Conservation (phyloP, 768 basidiomycete genomes). For the Lactarius hengduanensis region DNA sequence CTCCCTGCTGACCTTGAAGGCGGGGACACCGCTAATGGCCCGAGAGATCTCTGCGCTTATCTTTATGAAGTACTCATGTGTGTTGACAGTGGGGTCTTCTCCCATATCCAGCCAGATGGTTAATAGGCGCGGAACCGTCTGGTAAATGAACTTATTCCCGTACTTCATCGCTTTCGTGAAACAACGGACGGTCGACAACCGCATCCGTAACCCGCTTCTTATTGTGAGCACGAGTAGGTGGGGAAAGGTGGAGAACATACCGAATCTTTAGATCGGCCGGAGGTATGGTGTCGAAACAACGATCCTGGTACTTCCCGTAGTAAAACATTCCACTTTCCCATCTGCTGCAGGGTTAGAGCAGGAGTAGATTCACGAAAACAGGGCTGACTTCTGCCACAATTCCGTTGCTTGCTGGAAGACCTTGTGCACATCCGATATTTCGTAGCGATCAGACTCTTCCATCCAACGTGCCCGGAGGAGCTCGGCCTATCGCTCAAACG, state of each 20-base stretch:
- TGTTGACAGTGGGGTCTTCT: constrained; percentile 44
- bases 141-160: constrained; percentile 96
- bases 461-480: constrained; percentile 89
- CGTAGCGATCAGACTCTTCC: constrained; percentile 83
- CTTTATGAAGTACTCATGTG: constrained; percentile 46
- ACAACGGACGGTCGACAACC: constrained; percentile 58
- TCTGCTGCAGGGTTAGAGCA: constrained; percentile 37
- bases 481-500: constrained; percentile 51
- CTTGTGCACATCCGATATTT: constrained; percentile 56
- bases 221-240: not conserved
- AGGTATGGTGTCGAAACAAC: constrained; percentile 59
- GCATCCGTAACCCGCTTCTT: constrained; percentile 61
- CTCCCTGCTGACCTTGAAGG: constrained; percentile 65
- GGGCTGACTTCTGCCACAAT: constrained; percentile 49
- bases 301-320: constrained; percentile 86
- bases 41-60: constrained; percentile 57
- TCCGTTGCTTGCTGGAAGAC: constrained; percentile 54
- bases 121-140: constrained; percentile 88
- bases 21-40: constrained; percentile 60
- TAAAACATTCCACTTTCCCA: constrained; percentile 89
- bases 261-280: constrained; percentile 45
- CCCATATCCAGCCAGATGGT: constrained; percentile 94
- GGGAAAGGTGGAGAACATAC: constrained; percentile 34
- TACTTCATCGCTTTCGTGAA: constrained; percentile 69
- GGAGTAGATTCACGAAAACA: not conserved